Conservation (phyloP, 2,329 filamentous ascomycete genomes). For the Diaporthe humulicola region DNA sequence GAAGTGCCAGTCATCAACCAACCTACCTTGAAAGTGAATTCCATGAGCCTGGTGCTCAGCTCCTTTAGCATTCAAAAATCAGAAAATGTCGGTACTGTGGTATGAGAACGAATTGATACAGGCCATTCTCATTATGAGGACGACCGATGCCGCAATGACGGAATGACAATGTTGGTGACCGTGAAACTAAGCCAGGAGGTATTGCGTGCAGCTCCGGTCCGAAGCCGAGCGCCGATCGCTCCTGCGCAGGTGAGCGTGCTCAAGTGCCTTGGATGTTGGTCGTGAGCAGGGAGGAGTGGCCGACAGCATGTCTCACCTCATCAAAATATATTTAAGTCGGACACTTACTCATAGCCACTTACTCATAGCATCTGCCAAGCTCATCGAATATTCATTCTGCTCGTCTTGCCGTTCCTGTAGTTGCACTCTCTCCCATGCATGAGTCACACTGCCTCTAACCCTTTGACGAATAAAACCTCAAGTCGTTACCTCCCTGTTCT, state of each 20-base stretch:
- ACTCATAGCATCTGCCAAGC: background rate
- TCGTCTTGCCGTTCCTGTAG: background rate
- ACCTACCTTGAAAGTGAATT: too few relatives aligned
- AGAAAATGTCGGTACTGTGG: fast-evolving
- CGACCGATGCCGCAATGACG: background rate
- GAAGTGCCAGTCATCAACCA: background rate
- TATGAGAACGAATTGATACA: fast-evolving
- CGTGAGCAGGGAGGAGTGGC: background rate
- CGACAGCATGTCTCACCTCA: background rate
- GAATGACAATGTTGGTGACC: background rate
- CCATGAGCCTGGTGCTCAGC: too few relatives aligned
- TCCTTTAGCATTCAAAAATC: background rate
- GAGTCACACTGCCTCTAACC: background rate
- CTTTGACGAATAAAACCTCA: background rate
- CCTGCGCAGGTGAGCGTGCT: slow-evolving; percentile 18
- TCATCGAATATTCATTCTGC: fast-evolving
- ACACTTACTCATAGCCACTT: background rate
- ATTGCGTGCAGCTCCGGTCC: background rate
- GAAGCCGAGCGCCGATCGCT: slow-evolving; percentile 26
- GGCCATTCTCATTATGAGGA: fast-evolving
- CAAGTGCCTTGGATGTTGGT: background rate
- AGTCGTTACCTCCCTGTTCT: background rate
- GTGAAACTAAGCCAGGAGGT: background rate
- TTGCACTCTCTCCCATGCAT: background rate
- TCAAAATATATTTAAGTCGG: background rate